phyloP scores from a whole-genome alignment of 208 protist species.

The Lotmaria passim region DNA sequence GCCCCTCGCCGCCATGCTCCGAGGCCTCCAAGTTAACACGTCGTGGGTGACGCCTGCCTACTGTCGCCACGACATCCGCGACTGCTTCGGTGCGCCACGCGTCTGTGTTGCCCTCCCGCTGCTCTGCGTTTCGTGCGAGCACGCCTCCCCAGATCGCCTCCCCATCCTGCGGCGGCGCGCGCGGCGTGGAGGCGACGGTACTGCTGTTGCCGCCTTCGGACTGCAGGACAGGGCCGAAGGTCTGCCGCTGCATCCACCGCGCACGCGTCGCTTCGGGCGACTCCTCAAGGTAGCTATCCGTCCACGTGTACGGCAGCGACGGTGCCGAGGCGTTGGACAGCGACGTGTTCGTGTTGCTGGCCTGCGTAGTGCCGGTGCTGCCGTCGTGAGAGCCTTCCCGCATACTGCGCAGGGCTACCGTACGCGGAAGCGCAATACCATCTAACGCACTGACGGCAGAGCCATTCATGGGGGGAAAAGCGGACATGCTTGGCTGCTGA shows the following conservation, averaged over 20 bases:
- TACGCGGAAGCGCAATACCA: not conserved
- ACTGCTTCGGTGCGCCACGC: not conserved
- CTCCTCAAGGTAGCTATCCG: constrained; percentile 42
- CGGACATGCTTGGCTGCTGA: not conserved
- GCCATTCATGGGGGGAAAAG: too few species aligned
- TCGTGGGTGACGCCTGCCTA: not conserved
- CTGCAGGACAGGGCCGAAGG: constrained; percentile 48
- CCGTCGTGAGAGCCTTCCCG: not conserved
- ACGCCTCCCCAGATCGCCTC: constrained; percentile 26
- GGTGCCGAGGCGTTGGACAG: constrained; percentile 9
- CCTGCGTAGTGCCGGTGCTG: not conserved
- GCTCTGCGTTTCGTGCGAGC: constrained; percentile 10
- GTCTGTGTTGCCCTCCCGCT: not conserved
- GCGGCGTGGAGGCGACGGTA: constrained; percentile 23
- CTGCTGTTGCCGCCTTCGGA: constrained; percentile 38
- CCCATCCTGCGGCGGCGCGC: not conserved
- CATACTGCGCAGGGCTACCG: not conserved
- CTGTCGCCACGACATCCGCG: not conserved
- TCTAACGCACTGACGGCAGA: too few species aligned
- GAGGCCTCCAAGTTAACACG: constrained; percentile 19
- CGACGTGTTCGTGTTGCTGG: not conserved
- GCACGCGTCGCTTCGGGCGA: constrained; percentile 17
- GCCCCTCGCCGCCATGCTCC: not conserved
- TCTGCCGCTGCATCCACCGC: constrained; percentile 43
- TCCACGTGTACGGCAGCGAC: constrained; percentile 46